phyloP scores from a whole-genome alignment of 768 basidiomycete genomes.

The Cyclocybe aegerita region DNA sequence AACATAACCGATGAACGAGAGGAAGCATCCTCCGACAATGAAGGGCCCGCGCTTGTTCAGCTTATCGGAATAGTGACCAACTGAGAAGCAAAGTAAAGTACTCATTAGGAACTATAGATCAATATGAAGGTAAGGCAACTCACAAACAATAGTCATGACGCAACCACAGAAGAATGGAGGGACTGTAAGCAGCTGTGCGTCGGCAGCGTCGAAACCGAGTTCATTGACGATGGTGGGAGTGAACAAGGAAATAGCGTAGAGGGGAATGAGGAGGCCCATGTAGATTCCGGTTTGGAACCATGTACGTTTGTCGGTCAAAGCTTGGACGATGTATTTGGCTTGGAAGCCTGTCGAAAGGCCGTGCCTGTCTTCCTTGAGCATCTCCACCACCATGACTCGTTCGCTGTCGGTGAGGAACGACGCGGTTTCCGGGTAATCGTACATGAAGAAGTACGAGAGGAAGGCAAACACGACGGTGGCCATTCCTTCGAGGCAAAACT shows the following conservation, averaged over 20 bases:
- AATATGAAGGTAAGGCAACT: neutral
- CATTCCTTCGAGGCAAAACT: conserved; percentile 50
- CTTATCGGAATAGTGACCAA: conserved; percentile 43
- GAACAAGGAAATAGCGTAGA: conserved; percentile 46
- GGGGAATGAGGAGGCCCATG: conserved; percentile 45
- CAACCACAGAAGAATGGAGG: conserved; percentile 51
- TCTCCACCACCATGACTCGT: conserved; percentile 32
- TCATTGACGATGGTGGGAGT: conserved; percentile 50
- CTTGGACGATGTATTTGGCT: conserved; percentile 46
- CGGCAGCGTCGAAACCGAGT: conserved; percentile 45
- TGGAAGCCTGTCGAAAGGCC: conserved; percentile 45
- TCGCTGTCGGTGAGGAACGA: conserved; percentile 50
- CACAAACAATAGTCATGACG: conserved; percentile 35
- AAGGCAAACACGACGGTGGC: conserved; percentile 40
- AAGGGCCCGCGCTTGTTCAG: conserved; percentile 46
- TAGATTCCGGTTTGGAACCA: conserved; percentile 40
- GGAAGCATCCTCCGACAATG: conserved; percentile 37
- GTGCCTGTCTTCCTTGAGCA: conserved; percentile 45
- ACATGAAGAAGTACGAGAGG: conserved; percentile 49
- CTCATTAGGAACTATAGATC: neutral
- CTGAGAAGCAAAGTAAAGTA: neutral
- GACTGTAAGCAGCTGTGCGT: conserved; percentile 50
- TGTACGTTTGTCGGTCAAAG: conserved; percentile 45
- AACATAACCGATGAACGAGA: conserved; percentile 53
- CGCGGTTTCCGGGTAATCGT: conserved; percentile 62